phyloP scores from a whole-genome alignment of 352 stramenopile genomes.

The Globisporangium carolinianum region DNA sequence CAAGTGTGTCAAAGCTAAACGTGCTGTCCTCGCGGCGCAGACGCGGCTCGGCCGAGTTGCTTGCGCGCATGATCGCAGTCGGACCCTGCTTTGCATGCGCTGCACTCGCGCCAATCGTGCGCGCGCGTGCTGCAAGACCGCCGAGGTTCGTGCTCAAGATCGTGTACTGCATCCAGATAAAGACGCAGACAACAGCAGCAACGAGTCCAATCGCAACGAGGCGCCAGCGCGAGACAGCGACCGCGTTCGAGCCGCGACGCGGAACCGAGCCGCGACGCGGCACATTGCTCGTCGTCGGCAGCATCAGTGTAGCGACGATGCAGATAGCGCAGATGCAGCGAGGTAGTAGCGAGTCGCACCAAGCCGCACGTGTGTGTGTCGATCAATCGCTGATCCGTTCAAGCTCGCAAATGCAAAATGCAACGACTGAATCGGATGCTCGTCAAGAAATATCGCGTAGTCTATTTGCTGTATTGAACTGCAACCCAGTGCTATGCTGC shows the following conservation, averaged over 20 bases:
- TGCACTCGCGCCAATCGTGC: background rate
- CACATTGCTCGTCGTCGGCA: background rate
- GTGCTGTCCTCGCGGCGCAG: constrained; percentile 2
- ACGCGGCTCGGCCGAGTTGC: constrained; percentile 4
- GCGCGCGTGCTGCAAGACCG: constrained; percentile 13
- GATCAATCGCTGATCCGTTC: no score
- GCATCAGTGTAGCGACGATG: background rate
- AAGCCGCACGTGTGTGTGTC: no score
- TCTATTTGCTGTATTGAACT: no score
- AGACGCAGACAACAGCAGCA: constrained; percentile 19
- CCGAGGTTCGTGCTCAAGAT: constrained; percentile 33
- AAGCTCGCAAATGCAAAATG: no score
- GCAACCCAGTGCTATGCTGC: no score
- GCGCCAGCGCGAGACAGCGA: constrained; percentile 13
- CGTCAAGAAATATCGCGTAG: no score
- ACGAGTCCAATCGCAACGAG: constrained; percentile 8
- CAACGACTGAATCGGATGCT: no score
- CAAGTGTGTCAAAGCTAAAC: constrained; percentile 9
- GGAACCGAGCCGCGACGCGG: constrained; percentile 2
- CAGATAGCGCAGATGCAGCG: no score
- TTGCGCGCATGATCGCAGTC: constrained; percentile 8
- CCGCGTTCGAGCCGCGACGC: constrained; percentile 8
- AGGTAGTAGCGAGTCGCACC: no score
- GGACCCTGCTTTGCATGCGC: constrained; percentile 5
- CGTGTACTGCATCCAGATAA: constrained; percentile 52